Evolutionary conservation across 768 basidiomycete species (phyloP).

Genomic region (Gloeopeniophorella convolvens): DNA sequence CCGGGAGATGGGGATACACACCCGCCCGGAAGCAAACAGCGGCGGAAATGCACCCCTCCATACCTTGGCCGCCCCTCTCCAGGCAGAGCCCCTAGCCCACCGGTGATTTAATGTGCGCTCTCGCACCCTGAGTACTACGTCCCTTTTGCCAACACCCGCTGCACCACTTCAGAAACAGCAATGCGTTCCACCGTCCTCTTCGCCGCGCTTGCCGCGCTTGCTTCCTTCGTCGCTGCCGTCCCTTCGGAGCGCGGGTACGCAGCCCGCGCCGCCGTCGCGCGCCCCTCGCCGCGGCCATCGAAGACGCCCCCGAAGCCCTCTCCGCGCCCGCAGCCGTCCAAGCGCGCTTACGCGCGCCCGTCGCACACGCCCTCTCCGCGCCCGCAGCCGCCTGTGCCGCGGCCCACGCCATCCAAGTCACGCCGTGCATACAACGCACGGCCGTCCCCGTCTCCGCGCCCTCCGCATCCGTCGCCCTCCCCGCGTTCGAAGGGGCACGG

Average conservation of each 20-base stretch:
- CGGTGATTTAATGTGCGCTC: neutral
- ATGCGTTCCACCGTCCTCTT: constrained; percentile 1
- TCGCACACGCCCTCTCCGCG: neutral
- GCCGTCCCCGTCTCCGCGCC: neutral
- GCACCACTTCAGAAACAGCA: neutral
- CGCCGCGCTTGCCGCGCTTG: neutral
- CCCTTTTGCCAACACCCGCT: neutral
- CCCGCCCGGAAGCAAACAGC: neutral
- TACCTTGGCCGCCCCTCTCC: too few relatives aligned
- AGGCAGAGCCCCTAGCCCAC: neutral
- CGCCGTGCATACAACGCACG: neutral
- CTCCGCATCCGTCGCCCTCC: neutral
- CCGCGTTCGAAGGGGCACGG: neutral
- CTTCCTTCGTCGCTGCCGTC: neutral
- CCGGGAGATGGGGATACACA: neutral
- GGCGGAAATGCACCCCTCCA: too few relatives aligned
- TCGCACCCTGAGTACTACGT: neutral
- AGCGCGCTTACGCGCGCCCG: neutral
- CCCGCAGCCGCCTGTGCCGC: neutral
- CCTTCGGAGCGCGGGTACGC: neutral
- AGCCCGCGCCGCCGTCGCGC: neutral
- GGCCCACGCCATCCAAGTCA: neutral
- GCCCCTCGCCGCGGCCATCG: neutral
- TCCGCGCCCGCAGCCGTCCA: neutral
- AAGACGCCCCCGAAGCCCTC: neutral